Evolutionary conservation across 345 rosid genomes (phyloP).

Genomic region (Hypericum androsaemum): DNA sequence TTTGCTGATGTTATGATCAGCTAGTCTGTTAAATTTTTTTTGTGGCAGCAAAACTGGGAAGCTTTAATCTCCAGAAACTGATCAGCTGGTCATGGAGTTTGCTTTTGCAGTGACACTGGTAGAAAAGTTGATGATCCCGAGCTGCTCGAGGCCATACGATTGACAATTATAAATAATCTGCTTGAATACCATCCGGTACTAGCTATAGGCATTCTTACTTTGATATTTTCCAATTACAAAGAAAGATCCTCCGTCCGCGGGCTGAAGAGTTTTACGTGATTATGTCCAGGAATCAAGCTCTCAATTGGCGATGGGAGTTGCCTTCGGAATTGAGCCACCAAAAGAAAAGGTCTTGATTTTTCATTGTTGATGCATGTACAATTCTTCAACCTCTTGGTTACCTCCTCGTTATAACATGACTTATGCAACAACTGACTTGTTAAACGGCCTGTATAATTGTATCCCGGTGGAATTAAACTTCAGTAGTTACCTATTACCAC

Average conservation of each 20-base stretch:
- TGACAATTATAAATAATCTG: constrained; percentile 86
- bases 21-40: not conserved
- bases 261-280: not conserved
- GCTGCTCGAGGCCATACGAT: constrained; percentile 76
- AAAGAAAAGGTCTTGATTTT: constrained; percentile 53
- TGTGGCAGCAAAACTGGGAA: not conserved
- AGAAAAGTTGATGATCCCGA: constrained; percentile 98
- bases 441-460: not conserved
- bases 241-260: not conserved
- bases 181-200: constrained; percentile 93
- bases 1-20: not conserved
- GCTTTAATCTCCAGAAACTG: constrained; percentile 1
- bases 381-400: not conserved
- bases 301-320: constrained; percentile 92
- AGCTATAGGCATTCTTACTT: constrained; percentile 9
- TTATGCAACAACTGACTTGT: not conserved
- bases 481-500: constrained; percentile 7
- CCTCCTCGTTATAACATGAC: not conserved
- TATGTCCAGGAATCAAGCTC: constrained; percentile 73
- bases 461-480: not conserved
- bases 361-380: not conserved
- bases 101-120: constrained; percentile 47
- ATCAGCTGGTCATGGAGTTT: constrained; percentile 17
- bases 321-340: constrained; percentile 87
- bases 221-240: not conserved